phyloP scores from a whole-genome alignment of 106 monocot genomes.

The Acorus calamus region DNA sequence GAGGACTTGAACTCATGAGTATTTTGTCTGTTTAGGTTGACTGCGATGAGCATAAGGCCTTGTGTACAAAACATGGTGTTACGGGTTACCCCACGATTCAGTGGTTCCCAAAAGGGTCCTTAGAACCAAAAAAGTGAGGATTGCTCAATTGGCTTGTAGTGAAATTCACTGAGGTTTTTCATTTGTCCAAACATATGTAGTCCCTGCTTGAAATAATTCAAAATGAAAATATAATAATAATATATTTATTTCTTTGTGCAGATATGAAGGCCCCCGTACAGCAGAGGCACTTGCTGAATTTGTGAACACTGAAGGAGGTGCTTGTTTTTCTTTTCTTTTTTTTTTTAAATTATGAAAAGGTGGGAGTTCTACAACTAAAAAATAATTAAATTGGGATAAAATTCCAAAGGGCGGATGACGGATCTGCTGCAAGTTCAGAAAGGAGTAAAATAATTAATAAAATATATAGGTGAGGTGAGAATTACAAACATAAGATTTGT shows the following conservation, averaged over 20 bases:
- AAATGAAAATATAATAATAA: not conserved
- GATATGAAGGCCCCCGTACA: conserved; percentile 90
- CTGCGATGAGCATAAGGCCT: conserved; percentile 90
- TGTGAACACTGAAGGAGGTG: conserved; percentile 97
- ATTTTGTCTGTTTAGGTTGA: conserved; percentile 54
- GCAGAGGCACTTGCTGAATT: conserved; percentile 89
- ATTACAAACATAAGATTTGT: too few relatives aligned
- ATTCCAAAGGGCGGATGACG: too few relatives aligned
- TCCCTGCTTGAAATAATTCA: too few relatives aligned
- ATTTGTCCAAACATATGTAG: not conserved
- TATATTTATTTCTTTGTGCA: conserved; percentile 17
- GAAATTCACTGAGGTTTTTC: too few relatives aligned
- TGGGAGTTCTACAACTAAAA: too few relatives aligned
- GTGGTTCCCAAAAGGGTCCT: conserved; percentile 97
- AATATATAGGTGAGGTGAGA: too few relatives aligned
- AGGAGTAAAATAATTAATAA: too few relatives aligned
- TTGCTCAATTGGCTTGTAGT: not conserved
- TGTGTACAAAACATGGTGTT: conserved; percentile 96
- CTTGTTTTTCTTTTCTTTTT: not conserved
- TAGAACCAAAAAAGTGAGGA: conserved; percentile 90
- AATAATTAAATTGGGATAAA: too few relatives aligned
- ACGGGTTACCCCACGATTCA: conserved; percentile 95
- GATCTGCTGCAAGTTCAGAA: too few relatives aligned
- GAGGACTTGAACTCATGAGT: too few relatives aligned
- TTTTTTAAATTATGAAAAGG: not conserved